Evolutionary conservation across 371 early-diverging fungal genomes (phyloP).

Genomic region (Zychaea mexicana): DNA sequence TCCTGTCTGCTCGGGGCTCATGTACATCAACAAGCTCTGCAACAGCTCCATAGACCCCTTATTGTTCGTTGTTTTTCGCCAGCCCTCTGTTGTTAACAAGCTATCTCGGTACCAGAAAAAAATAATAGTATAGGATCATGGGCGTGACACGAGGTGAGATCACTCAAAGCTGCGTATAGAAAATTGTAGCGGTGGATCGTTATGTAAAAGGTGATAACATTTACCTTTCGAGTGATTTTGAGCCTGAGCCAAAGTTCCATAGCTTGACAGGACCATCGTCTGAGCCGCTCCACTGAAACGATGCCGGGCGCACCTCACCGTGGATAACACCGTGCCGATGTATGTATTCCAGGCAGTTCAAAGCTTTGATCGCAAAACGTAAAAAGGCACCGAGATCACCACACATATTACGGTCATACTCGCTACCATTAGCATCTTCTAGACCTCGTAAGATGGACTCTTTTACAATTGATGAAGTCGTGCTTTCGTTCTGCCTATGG

Average conservation of each 20-base stretch:
- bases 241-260: conserved; percentile 42
- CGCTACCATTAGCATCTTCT: conserved; percentile 4
- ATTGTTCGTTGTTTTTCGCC: conserved; percentile 42
- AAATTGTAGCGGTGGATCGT: not conserved
- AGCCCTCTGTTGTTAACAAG: conserved; percentile 44
- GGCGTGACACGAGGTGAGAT: too few species aligned
- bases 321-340: conserved; percentile 45
- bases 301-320: conserved; percentile 40
- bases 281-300: conserved; percentile 44
- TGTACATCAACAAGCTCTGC: conserved; percentile 27
- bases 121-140: too few species aligned
- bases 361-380: conserved; percentile 46
- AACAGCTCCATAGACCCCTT: conserved; percentile 27
- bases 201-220: not conserved
- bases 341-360: conserved; percentile 45
- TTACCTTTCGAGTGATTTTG: conserved; percentile 31
- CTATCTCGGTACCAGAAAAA: too few species aligned
- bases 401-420: not conserved
- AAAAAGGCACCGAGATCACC: conserved; percentile 47
- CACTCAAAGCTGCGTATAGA: too few species aligned
- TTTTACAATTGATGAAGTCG: conserved; percentile 2
- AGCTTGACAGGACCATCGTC: conserved; percentile 35
- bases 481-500: not conserved
- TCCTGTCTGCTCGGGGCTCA: conserved; percentile 60
- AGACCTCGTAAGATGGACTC: not conserved